Evolutionary conservation across 352 stramenopile species (phyloP).

Genomic region (Peronospora farinosa): DNA sequence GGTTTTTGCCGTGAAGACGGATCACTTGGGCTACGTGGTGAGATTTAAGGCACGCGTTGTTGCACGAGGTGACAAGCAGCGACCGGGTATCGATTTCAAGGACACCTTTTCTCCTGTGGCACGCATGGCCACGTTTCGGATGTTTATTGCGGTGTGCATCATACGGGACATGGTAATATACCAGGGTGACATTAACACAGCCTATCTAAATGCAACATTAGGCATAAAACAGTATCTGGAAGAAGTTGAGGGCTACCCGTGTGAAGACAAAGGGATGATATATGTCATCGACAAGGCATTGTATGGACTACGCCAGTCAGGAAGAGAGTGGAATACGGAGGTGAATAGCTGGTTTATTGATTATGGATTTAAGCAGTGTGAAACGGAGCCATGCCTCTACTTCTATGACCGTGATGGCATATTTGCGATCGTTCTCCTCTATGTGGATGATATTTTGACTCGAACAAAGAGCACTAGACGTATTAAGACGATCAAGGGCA

Average conservation of each 20-base stretch:
- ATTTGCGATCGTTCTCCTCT: no score
- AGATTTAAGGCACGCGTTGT: conserved; percentile 3
- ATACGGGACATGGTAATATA: not conserved
- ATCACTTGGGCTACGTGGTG: conserved; percentile 1
- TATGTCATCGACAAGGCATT: not conserved
- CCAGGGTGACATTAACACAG: conserved; percentile 1
- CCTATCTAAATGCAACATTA: conserved; percentile 1
- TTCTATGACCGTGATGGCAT: no score
- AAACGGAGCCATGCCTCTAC: conserved; percentile 7
- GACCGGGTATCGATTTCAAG: conserved; percentile 8
- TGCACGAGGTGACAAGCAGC: conserved; percentile 5
- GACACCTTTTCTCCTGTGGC: conserved; percentile 8
- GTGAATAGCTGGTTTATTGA: not conserved
- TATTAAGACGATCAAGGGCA: no score
- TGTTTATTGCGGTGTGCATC: conserved; percentile 4
- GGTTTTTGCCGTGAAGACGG: conserved; percentile 7
- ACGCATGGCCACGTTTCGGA: conserved; percentile 4
- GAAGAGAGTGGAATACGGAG: conserved; percentile 4
- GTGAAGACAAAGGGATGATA: not conserved
- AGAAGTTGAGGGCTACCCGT: conserved; percentile 2
- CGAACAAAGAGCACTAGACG: no score
- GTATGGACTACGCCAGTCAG: conserved; percentile 1
- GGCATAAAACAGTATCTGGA: conserved; percentile 4
- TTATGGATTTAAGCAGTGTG: not conserved
- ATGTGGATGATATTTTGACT: no score